phyloP scores from a whole-genome alignment of 768 basidiomycete genomes.

The Kondoa malvinella region DNA sequence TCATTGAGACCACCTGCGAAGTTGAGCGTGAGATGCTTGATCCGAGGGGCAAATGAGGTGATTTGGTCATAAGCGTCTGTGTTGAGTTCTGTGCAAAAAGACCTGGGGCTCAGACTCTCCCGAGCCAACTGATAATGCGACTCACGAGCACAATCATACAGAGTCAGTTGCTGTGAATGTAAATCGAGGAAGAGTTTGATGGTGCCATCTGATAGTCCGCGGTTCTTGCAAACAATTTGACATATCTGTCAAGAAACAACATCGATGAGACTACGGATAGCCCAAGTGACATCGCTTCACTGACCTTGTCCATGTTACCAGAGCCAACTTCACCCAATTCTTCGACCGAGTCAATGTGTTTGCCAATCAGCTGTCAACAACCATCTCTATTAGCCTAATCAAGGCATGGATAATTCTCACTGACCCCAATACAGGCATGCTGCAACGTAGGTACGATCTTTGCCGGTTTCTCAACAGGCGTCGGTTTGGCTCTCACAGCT shows the following conservation, averaged over 20 bases:
- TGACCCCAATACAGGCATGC: constrained; percentile 61
- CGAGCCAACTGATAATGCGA: constrained; percentile 12
- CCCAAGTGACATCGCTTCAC: too few species aligned
- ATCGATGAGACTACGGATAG: constrained; percentile 1
- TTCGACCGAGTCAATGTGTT: constrained; percentile 66
- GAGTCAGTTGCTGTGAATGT: constrained; percentile 46
- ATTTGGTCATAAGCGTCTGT: constrained; percentile 53
- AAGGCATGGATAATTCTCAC: constrained; percentile 20
- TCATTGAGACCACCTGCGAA: constrained; percentile 70
- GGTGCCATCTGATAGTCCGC: constrained; percentile 54
- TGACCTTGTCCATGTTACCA: constrained; percentile 69
- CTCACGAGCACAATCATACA: constrained; percentile 85
- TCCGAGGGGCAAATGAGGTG: constrained; percentile 63
- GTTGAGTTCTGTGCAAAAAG: constrained; percentile 42
- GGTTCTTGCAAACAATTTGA: constrained; percentile 29
- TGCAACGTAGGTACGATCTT: constrained; percentile 56
- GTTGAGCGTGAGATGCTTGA: constrained; percentile 61
- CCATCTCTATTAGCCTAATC: neutral
- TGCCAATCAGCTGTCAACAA: constrained; percentile 50
- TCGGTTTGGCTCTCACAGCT: constrained; percentile 29
- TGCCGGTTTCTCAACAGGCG: constrained; percentile 46
- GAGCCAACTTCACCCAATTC: constrained; percentile 68
- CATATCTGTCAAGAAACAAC: constrained; percentile 42
- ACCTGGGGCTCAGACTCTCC: neutral
- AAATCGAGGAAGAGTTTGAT: constrained; percentile 67